Evolutionary conservation across 2,329 filamentous ascomycete genomes (phyloP).

Genomic region (Triangularia setosa): DNA sequence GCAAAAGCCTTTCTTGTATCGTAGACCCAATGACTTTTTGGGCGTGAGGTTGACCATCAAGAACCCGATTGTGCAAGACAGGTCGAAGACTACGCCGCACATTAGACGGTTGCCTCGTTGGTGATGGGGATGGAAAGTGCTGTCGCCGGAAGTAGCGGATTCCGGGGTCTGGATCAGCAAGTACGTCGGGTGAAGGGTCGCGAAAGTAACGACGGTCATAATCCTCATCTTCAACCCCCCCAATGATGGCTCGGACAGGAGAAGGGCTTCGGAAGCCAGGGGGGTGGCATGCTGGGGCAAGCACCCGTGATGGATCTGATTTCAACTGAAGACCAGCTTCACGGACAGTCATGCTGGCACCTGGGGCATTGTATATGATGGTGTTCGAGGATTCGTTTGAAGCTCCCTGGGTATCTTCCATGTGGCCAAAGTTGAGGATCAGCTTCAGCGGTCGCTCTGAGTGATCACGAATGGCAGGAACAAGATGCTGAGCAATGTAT

Average conservation of each 20-base stretch:
- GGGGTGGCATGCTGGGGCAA: neutral
- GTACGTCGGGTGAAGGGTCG: neutral
- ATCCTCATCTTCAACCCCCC: neutral
- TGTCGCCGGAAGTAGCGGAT: neutral
- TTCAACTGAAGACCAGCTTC: neutral
- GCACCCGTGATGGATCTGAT: neutral
- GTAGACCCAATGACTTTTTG: neutral
- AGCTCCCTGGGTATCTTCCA: neutral
- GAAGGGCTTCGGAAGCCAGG: neutral
- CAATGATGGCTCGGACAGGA: neutral
- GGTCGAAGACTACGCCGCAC: neutral
- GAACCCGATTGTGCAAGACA: neutral
- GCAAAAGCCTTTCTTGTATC: neutral
- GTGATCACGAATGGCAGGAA: constrained; percentile 3
- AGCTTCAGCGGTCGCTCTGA: constrained; percentile 17
- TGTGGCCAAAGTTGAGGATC: constrained; percentile 19
- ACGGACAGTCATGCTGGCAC: neutral
- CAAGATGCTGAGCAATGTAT: constrained; percentile 6
- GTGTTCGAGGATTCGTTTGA: neutral
- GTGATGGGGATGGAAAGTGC: neutral
- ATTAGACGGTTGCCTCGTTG: neutral
- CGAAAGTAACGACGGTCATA: neutral
- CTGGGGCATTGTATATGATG: neutral
- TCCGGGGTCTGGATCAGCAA: neutral
- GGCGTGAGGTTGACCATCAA: neutral